phyloP scores from a whole-genome alignment of 2,329 filamentous ascomycete species.

The Leptographium radiaticola region DNA sequence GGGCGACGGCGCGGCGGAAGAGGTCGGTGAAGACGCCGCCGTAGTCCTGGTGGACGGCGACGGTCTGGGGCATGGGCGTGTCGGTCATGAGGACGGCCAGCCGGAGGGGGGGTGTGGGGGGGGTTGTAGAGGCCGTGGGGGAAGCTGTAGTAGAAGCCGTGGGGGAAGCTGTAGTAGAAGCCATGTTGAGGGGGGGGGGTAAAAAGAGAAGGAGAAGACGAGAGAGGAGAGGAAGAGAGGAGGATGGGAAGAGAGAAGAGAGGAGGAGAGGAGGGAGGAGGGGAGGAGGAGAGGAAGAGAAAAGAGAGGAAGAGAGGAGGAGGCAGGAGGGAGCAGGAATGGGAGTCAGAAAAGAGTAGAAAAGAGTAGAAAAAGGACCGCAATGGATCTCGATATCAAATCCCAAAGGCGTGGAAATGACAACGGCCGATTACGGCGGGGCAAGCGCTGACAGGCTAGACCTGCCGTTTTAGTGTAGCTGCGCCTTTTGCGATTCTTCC shows the following conservation, averaged over 20 bases:
- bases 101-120: constrained; percentile 51
- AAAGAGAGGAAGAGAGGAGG: neutral
- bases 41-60: constrained; percentile 58
- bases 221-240: neutral
- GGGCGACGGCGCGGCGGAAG: constrained; percentile 37
- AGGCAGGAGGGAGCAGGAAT: too few species aligned
- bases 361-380: neutral
- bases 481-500: too few species aligned
- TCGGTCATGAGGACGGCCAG: constrained; percentile 87
- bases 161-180: constrained; percentile 15
- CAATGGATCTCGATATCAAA: neutral
- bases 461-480: too few species aligned
- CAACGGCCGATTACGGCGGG: too few species aligned
- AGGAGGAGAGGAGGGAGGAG: neutral
- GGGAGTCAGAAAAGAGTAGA: neutral
- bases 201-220: neutral
- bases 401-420: neutral
- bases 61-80: constrained; percentile 52
- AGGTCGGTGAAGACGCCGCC: constrained; percentile 54
- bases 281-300: neutral
- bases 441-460: too few species aligned
- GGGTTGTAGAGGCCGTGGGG: too few species aligned
- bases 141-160: too few species aligned
- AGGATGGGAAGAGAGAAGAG: neutral
- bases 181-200: constrained; percentile 5